Evolutionary conservation across 2,329 filamentous ascomycete species (phyloP), one percentile per base, ranked within the genome.

Genomic region (Trichoderma harzianum): DNA sequence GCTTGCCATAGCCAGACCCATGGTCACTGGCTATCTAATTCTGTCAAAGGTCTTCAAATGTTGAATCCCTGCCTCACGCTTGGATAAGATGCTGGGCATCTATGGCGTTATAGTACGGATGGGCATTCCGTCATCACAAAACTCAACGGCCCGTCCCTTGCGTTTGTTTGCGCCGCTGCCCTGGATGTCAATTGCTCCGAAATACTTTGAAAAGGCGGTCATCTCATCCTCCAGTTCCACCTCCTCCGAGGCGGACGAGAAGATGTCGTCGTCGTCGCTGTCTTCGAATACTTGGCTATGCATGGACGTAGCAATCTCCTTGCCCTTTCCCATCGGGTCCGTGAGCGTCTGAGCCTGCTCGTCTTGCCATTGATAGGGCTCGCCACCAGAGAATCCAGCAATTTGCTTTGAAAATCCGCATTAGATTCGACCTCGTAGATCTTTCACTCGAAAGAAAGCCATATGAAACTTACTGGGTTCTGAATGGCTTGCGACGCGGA

Each of bases 81-180:
- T 34, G 5, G 14, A 30, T 65, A 53, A 24, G 47, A 32, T 39
- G 12, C 21, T n/a, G 2, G 28, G 21, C 4, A 18, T 34, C n/a
- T 60, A 51, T n/a, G 21, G 66, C 14, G 66, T 62, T 21, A 69
- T 18, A 11, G 66, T 61, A 10, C 66, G 57, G 12, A 69, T 69
- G 1, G 66, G 66, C 66, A 69, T 69, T 62, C 66, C 66, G 28
- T 69, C 66, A 12, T 69, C 66, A 10, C 60, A 30, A 62, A 69
- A 69, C 39, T 69, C 66, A 36, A 69, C 53, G 21, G 66, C 66
- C 24, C 43, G 47, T 21, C 64, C 53, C 16, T 24, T 67, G 32
- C 34, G 10, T 39, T 18, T 67, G 5, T 28, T 30, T 36, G 14
- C n/a, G 30, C n/a, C 14, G 2, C 43, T 36, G 16, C 28, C 57